These are phyloP conservation scores for Acanthamoeba royreba DNA, from an alignment of 208 protist genomes.

Conservation along the genomic window DNA sequence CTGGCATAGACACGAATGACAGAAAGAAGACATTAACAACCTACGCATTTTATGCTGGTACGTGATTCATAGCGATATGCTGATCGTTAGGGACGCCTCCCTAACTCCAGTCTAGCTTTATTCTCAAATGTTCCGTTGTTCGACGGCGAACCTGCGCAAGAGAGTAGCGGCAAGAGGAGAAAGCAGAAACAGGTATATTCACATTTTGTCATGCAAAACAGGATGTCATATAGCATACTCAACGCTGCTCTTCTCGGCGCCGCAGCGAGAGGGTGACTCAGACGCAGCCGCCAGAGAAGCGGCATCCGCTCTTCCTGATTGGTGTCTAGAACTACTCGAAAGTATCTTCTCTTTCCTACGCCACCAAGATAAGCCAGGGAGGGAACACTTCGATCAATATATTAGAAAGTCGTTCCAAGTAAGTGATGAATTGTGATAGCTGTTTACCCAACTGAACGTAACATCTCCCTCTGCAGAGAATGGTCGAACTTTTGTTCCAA, in stretches of 20 bases:
- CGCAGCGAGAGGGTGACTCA: background rate
- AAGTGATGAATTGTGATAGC: background rate
- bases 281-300: background rate
- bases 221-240: background rate
- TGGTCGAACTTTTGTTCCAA: background rate
- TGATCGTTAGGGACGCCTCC: background rate
- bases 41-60: background rate
- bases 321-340: background rate
- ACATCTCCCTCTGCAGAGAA: background rate
- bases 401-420: background rate
- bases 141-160: background rate
- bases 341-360: background rate
- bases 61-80: background rate
- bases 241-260: background rate
- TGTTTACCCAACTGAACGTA: background rate
- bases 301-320: background rate
- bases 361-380: background rate
- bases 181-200: background rate
- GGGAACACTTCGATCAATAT: background rate
- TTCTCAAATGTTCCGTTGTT: conserved; percentile 5
- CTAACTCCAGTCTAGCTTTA: background rate
- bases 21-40: background rate
- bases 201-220: background rate
- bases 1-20: conserved; percentile 23
- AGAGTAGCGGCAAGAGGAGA: background rate